Evolutionary conservation across 78 protist genomes (phyloP).

Genomic region (Dictyostelium capitatum): DNA sequence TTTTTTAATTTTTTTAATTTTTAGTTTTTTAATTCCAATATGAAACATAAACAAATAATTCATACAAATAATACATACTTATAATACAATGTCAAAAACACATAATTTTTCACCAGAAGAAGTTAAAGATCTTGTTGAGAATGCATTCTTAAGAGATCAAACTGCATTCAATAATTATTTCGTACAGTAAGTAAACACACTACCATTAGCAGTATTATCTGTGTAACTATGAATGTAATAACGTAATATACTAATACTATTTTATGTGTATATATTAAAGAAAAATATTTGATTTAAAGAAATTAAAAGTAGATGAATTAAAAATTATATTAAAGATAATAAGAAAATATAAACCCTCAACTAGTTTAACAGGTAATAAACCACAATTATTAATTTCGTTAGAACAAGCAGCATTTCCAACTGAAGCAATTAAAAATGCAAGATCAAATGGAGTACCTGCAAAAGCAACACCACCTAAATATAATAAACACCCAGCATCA

Average conservation of each 20-base stretch:
- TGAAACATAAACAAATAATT: no score
- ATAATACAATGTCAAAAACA: not conserved
- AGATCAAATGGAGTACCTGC: not conserved
- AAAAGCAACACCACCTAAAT: no score
- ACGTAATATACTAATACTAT: not conserved
- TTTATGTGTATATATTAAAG: not conserved
- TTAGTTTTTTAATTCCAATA: no score
- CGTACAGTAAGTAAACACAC: not conserved
- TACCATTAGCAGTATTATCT: not conserved
- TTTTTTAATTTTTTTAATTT: no score
- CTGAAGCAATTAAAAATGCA: not conserved
- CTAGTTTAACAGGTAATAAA: not conserved
- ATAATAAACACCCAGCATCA: not conserved
- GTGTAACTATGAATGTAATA: no score
- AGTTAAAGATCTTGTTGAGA: not conserved
- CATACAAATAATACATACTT: not conserved
- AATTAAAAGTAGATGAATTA: not conserved
- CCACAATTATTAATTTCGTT: not conserved
- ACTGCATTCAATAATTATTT: constrained; percentile 2
- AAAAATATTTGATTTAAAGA: constrained; percentile 8
- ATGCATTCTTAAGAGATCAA: not conserved
- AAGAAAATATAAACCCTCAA: not conserved
- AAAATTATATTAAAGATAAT: not conserved
- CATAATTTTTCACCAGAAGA: not conserved
- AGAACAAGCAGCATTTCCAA: not conserved